Base-by-base conservation (phyloP, 2,329 filamentous ascomycete genomes). In the Phialemoniopsis sp. region DNA sequence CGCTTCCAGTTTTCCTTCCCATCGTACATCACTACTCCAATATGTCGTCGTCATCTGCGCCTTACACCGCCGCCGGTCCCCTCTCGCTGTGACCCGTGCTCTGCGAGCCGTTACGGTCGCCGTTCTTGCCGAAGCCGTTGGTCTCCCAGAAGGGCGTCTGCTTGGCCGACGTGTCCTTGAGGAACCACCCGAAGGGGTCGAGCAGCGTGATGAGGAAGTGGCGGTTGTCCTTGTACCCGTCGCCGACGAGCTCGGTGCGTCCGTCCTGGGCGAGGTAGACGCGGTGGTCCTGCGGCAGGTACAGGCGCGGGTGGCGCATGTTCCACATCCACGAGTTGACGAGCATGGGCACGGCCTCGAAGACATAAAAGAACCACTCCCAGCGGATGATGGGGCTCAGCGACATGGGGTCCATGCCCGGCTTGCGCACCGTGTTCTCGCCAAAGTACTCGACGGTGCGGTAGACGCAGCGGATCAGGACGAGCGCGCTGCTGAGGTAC, bases 311-410 rank as follows among this genome's bases (percentile, higher is more conserved):
- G 45, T 79, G 71, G 5, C 68, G 57, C 3, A 63, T 30, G 42
- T 78, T 80, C 53, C 74, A 63, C 47, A 80, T 50, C 26, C 63
- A 54, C 9, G 62, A 60, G 46, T 80, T 80, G 33, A 49, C 31
- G 1, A 78, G 47, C 76, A 80, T 80, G 12, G 77, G 52, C 0
- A 52, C 46, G 2, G 65, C 70, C 57, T 81, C 76, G 42, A 80
- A 80, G 15, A 79, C 63, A 48, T 73, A 78, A 45, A 80, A 80
- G 55, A 69, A 80, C 66, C 68, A 76, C 54, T 81, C 76, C 46
- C 78, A 73, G 16, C 72, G 64, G n/a, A 79, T 43, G 16, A 76
- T 56, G 0, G 71, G 66, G 10, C 62, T 68, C 2, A 73, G 45
- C 2, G 46, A 50, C 21, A 37, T 47, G 4, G 58, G 55, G 29